Conservation (phyloP, 495 filamentous ascomycete species). For the Tuber calosporum region DNA sequence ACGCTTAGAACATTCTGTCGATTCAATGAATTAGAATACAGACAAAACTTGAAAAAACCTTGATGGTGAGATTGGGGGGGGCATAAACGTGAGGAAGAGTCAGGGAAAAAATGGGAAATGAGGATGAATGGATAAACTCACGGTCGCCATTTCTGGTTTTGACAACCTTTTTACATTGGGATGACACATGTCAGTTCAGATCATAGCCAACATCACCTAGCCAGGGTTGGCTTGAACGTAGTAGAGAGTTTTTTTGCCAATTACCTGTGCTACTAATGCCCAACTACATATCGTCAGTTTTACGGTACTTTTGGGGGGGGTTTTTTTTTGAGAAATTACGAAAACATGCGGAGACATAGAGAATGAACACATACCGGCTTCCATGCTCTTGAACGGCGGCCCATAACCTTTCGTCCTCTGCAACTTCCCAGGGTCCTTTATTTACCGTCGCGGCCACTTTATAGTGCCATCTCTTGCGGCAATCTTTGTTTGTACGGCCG, state of each 20-base stretch:
- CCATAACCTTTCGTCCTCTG: conserved; percentile 43
- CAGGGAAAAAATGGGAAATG: background rate
- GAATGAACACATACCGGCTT: conserved; percentile 28
- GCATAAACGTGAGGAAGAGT: conserved; percentile 6
- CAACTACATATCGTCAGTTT: conserved; percentile 13
- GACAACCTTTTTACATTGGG: conserved; percentile 31
- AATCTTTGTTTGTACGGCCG: conserved; percentile 46
- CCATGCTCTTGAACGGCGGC: conserved; percentile 43
- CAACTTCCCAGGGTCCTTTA: conserved; percentile 45
- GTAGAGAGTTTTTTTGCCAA: background rate
- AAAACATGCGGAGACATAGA: background rate
- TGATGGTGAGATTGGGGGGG: conserved; percentile 4
- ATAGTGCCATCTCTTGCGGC: conserved; percentile 46
- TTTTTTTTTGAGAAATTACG: background rate
- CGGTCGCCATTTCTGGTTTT: conserved; percentile 42
- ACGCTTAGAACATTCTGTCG: conserved; percentile 45
- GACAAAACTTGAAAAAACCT: conserved; percentile 12
- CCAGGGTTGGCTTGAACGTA: background rate
- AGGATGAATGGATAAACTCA: conserved; percentile 24
- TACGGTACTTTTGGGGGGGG: no score
- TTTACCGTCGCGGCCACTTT: conserved; percentile 45
- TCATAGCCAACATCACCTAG: background rate
- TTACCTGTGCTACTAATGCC: conserved; percentile 32
- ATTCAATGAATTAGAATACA: conserved; percentile 2
- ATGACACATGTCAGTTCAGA: conserved; percentile 22